Percentiles rank a stretch among this genome's conserved stretches.
These are phyloP conservation scores for Tetracladium maxilliforme DNA, from an alignment of 2,329 filamentous ascomycete species.

Conservation along the genomic window DNA sequence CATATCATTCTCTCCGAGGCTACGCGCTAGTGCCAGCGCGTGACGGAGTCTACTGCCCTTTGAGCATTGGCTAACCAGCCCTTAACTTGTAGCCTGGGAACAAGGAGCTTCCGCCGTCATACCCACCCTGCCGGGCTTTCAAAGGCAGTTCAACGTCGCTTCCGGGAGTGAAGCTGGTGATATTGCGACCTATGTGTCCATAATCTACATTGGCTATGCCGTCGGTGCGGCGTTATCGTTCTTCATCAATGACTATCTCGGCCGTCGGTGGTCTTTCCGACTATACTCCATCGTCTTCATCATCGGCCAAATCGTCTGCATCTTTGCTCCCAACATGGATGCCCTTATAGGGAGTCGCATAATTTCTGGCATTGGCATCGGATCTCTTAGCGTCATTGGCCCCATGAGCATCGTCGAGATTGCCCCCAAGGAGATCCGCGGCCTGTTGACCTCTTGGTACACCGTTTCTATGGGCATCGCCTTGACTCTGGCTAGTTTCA, in stretches of 20 bases:
- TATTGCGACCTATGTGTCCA: slow-evolving; percentile 1
- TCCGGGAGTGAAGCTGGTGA: too few species aligned
- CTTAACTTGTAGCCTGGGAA: too few species aligned
- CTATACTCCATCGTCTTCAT: slow-evolving; percentile 20
- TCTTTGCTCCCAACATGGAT: too few species aligned
- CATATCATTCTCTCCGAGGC: too few species aligned
- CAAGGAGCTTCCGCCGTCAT: too few species aligned
- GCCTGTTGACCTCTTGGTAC: slow-evolving; percentile 22
- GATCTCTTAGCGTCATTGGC: slow-evolving; percentile 20
- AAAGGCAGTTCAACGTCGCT: too few species aligned
- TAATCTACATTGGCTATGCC: slow-evolving; percentile 12
- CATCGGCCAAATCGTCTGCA: too few species aligned
- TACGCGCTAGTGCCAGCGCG: too few species aligned
- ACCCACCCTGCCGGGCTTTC: too few species aligned
- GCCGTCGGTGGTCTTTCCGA: slow-evolving; percentile 21
- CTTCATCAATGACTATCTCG: slow-evolving; percentile 22
- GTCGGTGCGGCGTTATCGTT: slow-evolving; percentile 16
- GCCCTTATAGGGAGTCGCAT: slow-evolving; percentile 20
- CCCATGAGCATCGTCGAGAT: slow-evolving; percentile 23
- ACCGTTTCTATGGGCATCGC: slow-evolving; percentile 15
- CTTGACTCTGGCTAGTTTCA: too few species aligned
- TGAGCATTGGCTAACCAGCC: too few species aligned
- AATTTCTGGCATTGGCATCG: slow-evolving; percentile 21
- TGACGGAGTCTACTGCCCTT: too few species aligned
- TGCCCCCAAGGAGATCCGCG: slow-evolving; percentile 22